A percentile compares a stretch with the other conserved stretches of the same genome.
phyloP scores from a whole-genome alignment of 208 protist species.

The Trypanosoma mega region DNA sequence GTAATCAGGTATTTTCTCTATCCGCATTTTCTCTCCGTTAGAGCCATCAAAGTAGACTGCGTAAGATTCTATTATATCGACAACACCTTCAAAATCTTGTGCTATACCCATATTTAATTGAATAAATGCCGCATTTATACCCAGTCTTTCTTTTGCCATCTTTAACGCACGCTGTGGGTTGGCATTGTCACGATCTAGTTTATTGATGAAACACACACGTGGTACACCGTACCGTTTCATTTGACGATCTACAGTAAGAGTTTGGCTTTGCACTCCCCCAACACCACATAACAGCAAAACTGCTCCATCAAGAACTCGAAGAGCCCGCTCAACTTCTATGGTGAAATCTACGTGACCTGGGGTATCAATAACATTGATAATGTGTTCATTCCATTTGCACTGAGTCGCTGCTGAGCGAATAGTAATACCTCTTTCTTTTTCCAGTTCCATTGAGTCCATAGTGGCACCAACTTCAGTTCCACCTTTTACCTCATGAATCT shows the following conservation, averaged over 20 bases:
- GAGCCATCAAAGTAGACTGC: conserved; percentile 94
- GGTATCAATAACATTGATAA: conserved; percentile 99
- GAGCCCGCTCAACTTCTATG: conserved; percentile 98
- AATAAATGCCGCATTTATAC: conserved; percentile 94
- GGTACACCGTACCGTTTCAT: conserved; percentile 99
- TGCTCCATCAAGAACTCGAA: conserved; percentile 98
- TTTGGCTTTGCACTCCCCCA: conserved; percentile 97
- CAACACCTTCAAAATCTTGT: conserved; percentile 94
- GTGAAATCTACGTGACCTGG: conserved; percentile 99
- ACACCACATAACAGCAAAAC: conserved; percentile 97
- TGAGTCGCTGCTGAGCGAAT: conserved; percentile 99
- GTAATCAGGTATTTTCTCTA: conserved; percentile 79
- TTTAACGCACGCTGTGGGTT: conserved; percentile 81
- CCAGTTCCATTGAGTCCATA: conserved; percentile 99
- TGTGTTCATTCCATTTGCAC: conserved; percentile 92
- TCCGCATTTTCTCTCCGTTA: conserved; percentile 87
- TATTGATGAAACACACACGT: conserved; percentile 98
- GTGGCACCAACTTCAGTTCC: conserved; percentile 98
- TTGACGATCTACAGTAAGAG: conserved; percentile 98
- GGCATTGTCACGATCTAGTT: conserved; percentile 96
- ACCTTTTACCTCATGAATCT: conserved; percentile 98
- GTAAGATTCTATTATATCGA: conserved; percentile 94
- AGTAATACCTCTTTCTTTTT: conserved; percentile 99
- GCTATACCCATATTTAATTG: conserved; percentile 98
- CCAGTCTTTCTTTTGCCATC: conserved; percentile 91